phyloP scores from a whole-genome alignment of 2,329 filamentous ascomycete genomes.

The Fusarium clavum region DNA sequence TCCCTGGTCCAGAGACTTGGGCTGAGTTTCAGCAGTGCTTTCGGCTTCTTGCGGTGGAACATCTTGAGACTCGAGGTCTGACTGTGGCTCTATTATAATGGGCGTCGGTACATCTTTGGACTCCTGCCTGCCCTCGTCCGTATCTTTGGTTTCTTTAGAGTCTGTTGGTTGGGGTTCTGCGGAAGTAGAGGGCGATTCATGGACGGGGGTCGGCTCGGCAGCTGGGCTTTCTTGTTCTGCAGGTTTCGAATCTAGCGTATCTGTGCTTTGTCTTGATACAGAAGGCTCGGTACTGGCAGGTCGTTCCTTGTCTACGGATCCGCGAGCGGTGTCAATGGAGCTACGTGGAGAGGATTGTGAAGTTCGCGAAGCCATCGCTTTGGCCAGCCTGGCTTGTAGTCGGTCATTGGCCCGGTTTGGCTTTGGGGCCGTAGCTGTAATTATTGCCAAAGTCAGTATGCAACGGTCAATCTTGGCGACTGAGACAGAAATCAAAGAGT shows the following conservation, averaged over 20 bases:
- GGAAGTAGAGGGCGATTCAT: neutral
- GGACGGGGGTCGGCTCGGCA: conserved; percentile 5
- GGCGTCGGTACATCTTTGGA: conserved; percentile 1
- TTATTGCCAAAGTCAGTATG: conserved; percentile 1
- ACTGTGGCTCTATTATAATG: conserved; percentile 18
- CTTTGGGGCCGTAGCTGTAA: conserved; percentile 66
- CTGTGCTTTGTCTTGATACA: conserved; percentile 26
- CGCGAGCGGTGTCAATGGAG: conserved; percentile 52
- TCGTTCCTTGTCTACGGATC: conserved; percentile 46
- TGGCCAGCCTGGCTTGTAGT: conserved; percentile 88
- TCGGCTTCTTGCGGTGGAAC: conserved; percentile 2
- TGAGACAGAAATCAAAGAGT: neutral
- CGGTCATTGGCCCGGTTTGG: conserved; percentile 80
- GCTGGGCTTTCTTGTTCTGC: conserved; percentile 15
- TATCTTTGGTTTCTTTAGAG: conserved; percentile 3
- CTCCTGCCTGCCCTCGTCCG: conserved; percentile 5
- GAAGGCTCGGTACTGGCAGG: conserved; percentile 32
- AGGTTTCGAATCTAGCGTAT: conserved; percentile 21
- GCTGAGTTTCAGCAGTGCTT: conserved; percentile 3
- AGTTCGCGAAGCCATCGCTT: conserved; percentile 82
- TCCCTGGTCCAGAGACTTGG: neutral
- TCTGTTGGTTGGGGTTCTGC: neutral
- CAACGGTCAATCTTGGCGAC: neutral
- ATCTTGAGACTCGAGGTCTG: conserved; percentile 2
- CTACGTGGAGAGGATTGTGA: conserved; percentile 51